These are phyloP conservation scores for Fusarium tjaetaba DNA, from an alignment of 2,329 filamentous ascomycete species.

Conservation along the genomic window DNA sequence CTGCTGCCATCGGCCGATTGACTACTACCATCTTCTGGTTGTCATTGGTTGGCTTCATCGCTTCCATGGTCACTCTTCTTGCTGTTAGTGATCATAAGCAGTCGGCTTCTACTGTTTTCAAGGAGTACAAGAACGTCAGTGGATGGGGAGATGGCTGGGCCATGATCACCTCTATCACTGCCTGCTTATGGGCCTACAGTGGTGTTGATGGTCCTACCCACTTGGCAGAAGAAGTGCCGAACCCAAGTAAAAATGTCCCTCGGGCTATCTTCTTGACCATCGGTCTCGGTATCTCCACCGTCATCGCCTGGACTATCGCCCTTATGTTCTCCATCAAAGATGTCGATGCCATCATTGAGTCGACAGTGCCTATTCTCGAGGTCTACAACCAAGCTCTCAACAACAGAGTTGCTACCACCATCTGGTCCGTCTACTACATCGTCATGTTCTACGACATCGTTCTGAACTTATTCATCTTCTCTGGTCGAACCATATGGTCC, in stretches of 20 bases:
- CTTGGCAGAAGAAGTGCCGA: conserved; percentile 39
- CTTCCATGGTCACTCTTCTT: conserved; percentile 36
- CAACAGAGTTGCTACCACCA: conserved; percentile 38
- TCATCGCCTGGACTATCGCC: conserved; percentile 39
- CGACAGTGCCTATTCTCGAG: conserved; percentile 38
- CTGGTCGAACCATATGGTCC: conserved; percentile 41
- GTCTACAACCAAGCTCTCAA: conserved; percentile 40
- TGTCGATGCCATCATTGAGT: conserved; percentile 36
- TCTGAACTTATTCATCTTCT: conserved; percentile 41
- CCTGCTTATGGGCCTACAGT: conserved; percentile 39
- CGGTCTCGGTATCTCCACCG: conserved; percentile 33
- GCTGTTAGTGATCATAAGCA: conserved; percentile 35
- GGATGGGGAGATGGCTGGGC: conserved; percentile 43
- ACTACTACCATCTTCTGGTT: conserved; percentile 38
- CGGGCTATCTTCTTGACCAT: conserved; percentile 41
- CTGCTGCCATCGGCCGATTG: conserved; percentile 37
- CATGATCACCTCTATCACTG: conserved; percentile 37
- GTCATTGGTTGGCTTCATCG: conserved; percentile 38
- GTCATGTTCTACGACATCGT: conserved; percentile 44
- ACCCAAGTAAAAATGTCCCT: conserved; percentile 41
- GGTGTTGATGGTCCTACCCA: conserved; percentile 39
- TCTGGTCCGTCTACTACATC: conserved; percentile 41
- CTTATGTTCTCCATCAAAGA: conserved; percentile 42
- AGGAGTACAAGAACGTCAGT: conserved; percentile 37
- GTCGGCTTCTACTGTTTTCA: conserved; percentile 28